Base-by-base conservation (phyloP, 2,329 filamentous ascomycete species). In the Apiospora kogelbergensis region DNA sequence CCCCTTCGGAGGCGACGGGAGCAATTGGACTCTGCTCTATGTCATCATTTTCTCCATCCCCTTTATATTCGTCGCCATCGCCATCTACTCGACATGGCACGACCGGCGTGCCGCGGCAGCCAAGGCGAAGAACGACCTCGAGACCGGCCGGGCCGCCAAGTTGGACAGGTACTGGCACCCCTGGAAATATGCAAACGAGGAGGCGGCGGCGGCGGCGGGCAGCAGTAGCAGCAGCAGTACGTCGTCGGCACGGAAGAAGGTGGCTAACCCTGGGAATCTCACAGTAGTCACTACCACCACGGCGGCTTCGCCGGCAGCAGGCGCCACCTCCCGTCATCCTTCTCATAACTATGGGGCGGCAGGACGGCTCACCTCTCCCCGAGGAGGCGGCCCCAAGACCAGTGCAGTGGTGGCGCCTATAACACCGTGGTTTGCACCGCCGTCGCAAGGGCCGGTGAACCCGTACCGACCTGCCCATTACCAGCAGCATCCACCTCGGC, bases 11-110 rank as follows among this genome's bases (percentile, higher is more conserved):
- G 63, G 72, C 66, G 63, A 72, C 53, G 69, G 73, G 45, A 73
- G 72, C 70, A 70, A 77, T 66, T 78, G 76, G 76, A 72, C 69
- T 5, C 17, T 68, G 1, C 72, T 76, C 70, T 78, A 75, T 67
- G 68, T 74, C 44, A 9, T 77, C 11, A 63, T 78, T 1, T 70
- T 48, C 37, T 65, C 73, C 15, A 74, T 76, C n/a, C 76, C 76
- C 10, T 6, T 74, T 26, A 40, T 72, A 9, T 76, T 77, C 66
- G 26, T 71, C 6, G 45, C 17, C 41, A 41, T 73, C 30, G 73
- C 71, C 1, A 0, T 73, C 4, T 72, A 68, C 46, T 72, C 76
- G 33, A 65, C 45, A 4, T 70, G 72, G 69, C 69, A 69, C 4
- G 71, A 74, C n/a, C 69, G 48, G 42, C 30, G 33, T 30, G 48